Conservation (phyloP, 1,284 basidiomycete species). For the Albatrellus sp. region DNA sequence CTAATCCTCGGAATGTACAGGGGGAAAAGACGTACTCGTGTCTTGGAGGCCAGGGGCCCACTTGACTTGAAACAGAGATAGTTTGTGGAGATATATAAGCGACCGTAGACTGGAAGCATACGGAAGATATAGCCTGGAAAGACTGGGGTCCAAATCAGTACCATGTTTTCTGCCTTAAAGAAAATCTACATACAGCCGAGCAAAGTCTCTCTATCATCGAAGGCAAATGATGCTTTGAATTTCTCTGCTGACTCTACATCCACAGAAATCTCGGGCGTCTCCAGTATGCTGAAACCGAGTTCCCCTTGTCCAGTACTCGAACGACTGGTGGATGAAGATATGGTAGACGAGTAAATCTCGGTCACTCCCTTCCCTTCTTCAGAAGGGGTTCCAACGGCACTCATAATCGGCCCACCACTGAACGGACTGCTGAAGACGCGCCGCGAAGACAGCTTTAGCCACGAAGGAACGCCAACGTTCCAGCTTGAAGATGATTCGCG, state of each 20-base stretch:
- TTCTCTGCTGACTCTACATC: slow-evolving; percentile 62
- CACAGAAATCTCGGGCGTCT: slow-evolving; percentile 46
- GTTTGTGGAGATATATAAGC: slow-evolving; percentile 79
- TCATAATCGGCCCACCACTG: slow-evolving; percentile 12
- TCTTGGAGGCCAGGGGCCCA: slow-evolving; percentile 62
- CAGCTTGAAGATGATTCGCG: slow-evolving; percentile 18
- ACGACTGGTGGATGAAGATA: slow-evolving; percentile 22
- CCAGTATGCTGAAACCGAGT: slow-evolving; percentile 65
- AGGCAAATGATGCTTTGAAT: slow-evolving; percentile 70
- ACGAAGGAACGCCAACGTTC: slow-evolving; percentile 54
- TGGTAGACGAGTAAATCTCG: slow-evolving; percentile 46
- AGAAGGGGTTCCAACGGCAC: slow-evolving; percentile 9
- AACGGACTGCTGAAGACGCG: slow-evolving; percentile 23
- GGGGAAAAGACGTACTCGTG: slow-evolving; percentile 43
- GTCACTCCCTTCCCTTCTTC: slow-evolving; percentile 19
- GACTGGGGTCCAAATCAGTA: slow-evolving; percentile 32
- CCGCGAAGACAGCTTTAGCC: slow-evolving; percentile 49
- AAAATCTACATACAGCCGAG: slow-evolving; percentile 62
- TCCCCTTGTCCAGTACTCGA: slow-evolving; percentile 33
- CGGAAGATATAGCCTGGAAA: slow-evolving; percentile 83
- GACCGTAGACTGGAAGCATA: slow-evolving; percentile 75
- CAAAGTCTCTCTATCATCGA: slow-evolving; percentile 77
- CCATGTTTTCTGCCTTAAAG: background rate
- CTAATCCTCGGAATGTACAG: background rate
- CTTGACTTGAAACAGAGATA: slow-evolving; percentile 86